Evolutionary conservation across 2,329 filamentous ascomycete species (phyloP), one percentile per base, ranked within the genome.

Genomic region (Anthostomella pinea): DNA sequence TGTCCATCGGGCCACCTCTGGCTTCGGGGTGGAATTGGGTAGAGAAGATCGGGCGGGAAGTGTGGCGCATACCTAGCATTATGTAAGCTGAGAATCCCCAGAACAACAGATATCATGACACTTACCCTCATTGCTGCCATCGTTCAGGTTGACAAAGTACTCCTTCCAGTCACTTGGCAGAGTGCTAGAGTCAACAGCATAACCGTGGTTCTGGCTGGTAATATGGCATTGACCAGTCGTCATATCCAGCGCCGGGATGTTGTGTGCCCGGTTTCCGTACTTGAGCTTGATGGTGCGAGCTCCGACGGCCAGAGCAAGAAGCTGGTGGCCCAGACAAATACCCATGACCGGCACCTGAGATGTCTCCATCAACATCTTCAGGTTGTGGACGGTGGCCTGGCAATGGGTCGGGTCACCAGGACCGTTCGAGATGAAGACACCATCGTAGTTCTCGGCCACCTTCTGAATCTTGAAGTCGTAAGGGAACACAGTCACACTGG

Each of bases 1-100:
- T 94, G 72, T 98, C 93, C 68, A 95, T 85, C 36, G 93, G 93
- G 36, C 93, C 93, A 43, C 93, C 93, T 75, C 95, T 95, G 52
- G 93, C 93, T 70, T 98, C 93, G 11, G 93, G 93, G 63, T 98
- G 93, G 81, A 98, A 98, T 68, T 98, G 93, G 16, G 90, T 95
- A 48, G 87, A 91, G 77, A 98, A 97, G 63, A 98, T 98, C 46
- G 93, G 93, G 22, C 91, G 87, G 40, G 86, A 85, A 69, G 85
- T 89, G 77, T 98, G 93, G 63, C 96, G 89, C 81, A 98, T 88
- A 42, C 86, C 73, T 70, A 28, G 14, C 9, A 8, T 35, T 16
- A 17, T 18, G 27, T 46, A 16, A 42, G 40, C 29, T n/a, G n/a
- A n/a, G n/a, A n/a, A n/a, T n/a, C n/a, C n/a, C n/a, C 9, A 38